phyloP scores from a whole-genome alignment of 2,329 filamentous ascomycete species.

The Diplocarpon mali region DNA sequence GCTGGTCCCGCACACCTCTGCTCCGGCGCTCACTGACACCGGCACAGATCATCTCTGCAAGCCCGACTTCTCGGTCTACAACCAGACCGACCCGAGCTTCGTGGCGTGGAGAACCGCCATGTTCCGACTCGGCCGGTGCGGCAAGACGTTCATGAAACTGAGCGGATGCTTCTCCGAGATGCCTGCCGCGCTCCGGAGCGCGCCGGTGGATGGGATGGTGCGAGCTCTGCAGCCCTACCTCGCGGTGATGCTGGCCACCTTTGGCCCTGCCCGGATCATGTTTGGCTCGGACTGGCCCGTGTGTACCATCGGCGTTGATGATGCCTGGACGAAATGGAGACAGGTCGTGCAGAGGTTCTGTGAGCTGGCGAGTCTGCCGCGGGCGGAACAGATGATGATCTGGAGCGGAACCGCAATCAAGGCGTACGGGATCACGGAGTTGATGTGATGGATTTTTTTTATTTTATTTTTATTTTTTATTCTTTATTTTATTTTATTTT shows the following conservation, averaged over 20 bases:
- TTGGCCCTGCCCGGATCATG: constrained; percentile 65
- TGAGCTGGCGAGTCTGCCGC: constrained; percentile 46
- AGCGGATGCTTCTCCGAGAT: constrained; percentile 79
- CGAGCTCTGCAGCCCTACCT: constrained; percentile 59
- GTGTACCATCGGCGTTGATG: constrained; percentile 53
- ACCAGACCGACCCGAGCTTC: constrained; percentile 38
- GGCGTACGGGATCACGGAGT: constrained; percentile 48
- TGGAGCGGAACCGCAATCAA: constrained; percentile 63
- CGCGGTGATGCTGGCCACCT: constrained; percentile 58
- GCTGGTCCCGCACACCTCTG: neutral
- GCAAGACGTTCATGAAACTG: constrained; percentile 78
- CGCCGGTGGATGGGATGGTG: constrained; percentile 46
- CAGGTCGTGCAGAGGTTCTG: constrained; percentile 58
- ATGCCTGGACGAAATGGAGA: constrained; percentile 67
- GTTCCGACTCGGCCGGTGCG: constrained; percentile 51
- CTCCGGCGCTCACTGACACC: neutral
- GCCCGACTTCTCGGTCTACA: constrained; percentile 60
- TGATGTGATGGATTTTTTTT: constrained; percentile 20
- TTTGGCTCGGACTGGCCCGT: constrained; percentile 94
- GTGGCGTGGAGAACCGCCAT: constrained; percentile 60
- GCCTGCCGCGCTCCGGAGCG: constrained; percentile 38
- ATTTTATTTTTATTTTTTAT: no score
- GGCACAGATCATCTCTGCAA: constrained; percentile 76
- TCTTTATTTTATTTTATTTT: no score
- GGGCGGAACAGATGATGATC: constrained; percentile 52